Evolutionary conservation across 768 basidiomycete species (phyloP).

Genomic region (Tylopilus subfusipes): DNA sequence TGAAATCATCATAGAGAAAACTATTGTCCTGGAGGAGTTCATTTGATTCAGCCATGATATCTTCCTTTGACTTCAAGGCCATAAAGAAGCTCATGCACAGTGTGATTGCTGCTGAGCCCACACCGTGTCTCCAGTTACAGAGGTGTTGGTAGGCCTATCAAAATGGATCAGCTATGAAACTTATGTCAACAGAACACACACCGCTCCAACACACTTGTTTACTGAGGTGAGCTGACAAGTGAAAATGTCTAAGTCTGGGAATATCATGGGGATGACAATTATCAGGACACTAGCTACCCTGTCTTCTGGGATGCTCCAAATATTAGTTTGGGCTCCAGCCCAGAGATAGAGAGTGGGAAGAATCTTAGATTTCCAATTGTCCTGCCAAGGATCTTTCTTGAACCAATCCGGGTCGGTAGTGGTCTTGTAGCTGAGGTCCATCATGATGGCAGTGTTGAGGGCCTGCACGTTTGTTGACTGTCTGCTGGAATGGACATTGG

Average conservation of each 20-base stretch:
- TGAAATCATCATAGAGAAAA: background rate
- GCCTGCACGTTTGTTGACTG: too few species aligned
- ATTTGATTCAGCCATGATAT: rapidly evolving
- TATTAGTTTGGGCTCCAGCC: background rate
- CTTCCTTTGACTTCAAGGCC: background rate
- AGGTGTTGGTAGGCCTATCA: background rate
- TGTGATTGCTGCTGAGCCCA: background rate
- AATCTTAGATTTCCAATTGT: background rate
- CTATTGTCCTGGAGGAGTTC: background rate
- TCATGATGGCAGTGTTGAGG: too few species aligned
- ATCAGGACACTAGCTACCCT: background rate
- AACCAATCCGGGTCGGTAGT: background rate
- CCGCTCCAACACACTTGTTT: background rate
- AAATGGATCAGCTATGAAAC: background rate
- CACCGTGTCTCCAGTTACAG: background rate
- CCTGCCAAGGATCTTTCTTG: background rate
- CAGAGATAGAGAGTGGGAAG: background rate
- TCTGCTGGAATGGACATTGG: too few species aligned
- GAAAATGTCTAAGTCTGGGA: too few species aligned
- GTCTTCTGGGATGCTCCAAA: background rate
- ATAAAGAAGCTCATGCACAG: background rate
- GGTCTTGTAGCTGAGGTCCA: too few species aligned
- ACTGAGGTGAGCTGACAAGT: background rate
- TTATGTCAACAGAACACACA: background rate
- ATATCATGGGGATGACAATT: background rate